Percentiles rank a stretch among this genome's conserved stretches.
phyloP scores from a whole-genome alignment of 192 early-diverging fungal genomes.

The Mortierella claussenii region DNA sequence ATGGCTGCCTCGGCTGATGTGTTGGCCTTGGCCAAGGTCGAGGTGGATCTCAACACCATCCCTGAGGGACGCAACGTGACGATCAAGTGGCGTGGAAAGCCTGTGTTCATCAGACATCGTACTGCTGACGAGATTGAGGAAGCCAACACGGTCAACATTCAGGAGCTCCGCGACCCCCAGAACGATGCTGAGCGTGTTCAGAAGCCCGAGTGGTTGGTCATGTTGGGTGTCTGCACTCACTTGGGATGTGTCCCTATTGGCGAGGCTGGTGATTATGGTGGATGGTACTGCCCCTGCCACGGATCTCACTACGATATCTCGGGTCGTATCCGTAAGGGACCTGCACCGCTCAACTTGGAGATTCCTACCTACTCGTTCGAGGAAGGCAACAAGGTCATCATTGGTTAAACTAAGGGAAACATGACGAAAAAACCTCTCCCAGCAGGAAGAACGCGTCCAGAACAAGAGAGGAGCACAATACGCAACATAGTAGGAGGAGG shows the following conservation, averaged over 20 bases:
- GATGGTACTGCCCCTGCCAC: constrained; percentile 99
- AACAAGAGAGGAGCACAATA: too few species aligned
- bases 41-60: constrained; percentile 91
- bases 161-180: constrained; percentile 91
- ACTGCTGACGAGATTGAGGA: constrained; percentile 95
- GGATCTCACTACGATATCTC: constrained; percentile 99
- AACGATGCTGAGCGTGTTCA: constrained; percentile 89
- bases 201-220: constrained; percentile 96
- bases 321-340: constrained; percentile 97
- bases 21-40: constrained; percentile 96
- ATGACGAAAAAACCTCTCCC: too few species aligned
- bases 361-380: constrained; percentile 78
- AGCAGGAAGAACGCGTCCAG: too few species aligned
- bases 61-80: constrained; percentile 97
- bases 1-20: constrained; percentile 98
- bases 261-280: constrained; percentile 97
- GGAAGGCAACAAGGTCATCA: constrained; percentile 82
- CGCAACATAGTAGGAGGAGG: too few species aligned
- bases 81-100: constrained; percentile 99
- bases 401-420: constrained; percentile 80
- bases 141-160: constrained; percentile 83
- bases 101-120: constrained; percentile 96
- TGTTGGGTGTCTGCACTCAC: constrained; percentile 79
- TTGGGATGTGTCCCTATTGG: constrained; percentile 98
- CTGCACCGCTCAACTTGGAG: constrained; percentile 98